Evolutionary conservation across 1,139 yeast genomes (phyloP), one percentile per base, ranked within the genome.

Genomic region (Kluyveromyces marxianus): DNA sequence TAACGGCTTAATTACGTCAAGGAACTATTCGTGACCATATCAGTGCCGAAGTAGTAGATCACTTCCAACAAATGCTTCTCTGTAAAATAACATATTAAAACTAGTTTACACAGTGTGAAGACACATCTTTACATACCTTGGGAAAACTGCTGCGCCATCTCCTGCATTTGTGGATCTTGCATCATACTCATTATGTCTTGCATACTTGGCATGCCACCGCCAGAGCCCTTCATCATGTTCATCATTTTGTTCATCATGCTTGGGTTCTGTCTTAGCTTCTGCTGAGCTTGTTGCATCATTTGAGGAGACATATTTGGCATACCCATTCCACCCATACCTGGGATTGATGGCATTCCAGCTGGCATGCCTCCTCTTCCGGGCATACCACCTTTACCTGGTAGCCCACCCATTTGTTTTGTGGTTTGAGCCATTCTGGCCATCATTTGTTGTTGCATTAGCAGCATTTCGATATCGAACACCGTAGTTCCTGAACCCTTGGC

Each of bases 401-500:
- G 51, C 25, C 63, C 65, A 64, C 69, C 71, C 37, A 67, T 70
- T 25, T 65, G 57, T 41, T 54, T 53, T 56, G 75, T 71, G 52
- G 81, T 76, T 63, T 76, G 77, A 3, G 97, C 97, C 94, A 92
- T 88, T 44, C 83, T 75, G 2, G 96, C 90, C 96, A 92, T 89
- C 84, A 89, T 84, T 65, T 86, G 79, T 64, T 88, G 96, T 68
- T 92, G 98, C 69, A 83, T 79, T 52, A 92, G 72, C 31, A 90
- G 88, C 77, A 89, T 89, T 64, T 92, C 97, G 26, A 92, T 96
- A 56, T 92, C 98, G 3, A 89, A 80, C 0, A 86, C 96, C 3
- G 92, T 72, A 36, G 97, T 88, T 14, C 98, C 98, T 4, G 96
- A 83, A n/a, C 98, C 98, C 52, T 87, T 76, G 0, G 98, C 97